Conservation (phyloP, 208 protist species). For the Entamoeba histolytica region DNA sequence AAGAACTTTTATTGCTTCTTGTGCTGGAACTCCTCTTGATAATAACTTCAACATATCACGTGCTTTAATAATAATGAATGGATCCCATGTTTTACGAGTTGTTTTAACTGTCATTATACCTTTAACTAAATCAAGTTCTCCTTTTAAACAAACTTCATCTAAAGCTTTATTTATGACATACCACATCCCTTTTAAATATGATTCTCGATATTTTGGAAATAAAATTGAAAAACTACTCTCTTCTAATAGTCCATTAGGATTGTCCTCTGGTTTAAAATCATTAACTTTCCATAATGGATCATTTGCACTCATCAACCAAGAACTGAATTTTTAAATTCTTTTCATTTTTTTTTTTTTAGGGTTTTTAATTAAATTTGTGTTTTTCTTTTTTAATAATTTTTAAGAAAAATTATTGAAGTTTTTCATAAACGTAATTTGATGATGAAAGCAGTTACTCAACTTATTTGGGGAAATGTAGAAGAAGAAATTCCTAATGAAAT, state of each 20-base stretch:
- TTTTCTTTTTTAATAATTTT: too few relatives aligned
- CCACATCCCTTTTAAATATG: constrained; percentile 68
- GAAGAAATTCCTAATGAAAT: too few relatives aligned
- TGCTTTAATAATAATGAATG: constrained; percentile 87
- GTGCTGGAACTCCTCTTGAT: constrained; percentile 35
- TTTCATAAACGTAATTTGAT: too few relatives aligned
- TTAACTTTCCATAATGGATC: neutral
- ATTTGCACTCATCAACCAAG: too few relatives aligned
- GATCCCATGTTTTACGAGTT: constrained; percentile 88
- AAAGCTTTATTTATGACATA: constrained; percentile 59
- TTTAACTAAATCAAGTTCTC: constrained; percentile 70
- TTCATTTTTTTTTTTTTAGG: too few relatives aligned
- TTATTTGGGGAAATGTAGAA: too few relatives aligned
- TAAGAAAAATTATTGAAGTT: too few relatives aligned
- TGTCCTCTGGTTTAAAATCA: constrained; percentile 9
- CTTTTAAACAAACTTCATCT: constrained; percentile 49
- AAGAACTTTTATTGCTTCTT: constrained; percentile 77
- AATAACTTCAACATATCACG: constrained; percentile 69
- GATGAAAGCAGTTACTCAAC: too few relatives aligned
- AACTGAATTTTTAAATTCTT: too few relatives aligned
- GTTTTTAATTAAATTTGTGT: too few relatives aligned
- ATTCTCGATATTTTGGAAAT: constrained; percentile 89
- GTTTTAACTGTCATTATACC: constrained; percentile 89
- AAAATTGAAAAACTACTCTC: constrained; percentile 79
- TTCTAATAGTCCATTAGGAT: constrained; percentile 34